Evolutionary conservation across 1,284 basidiomycete species (phyloP).

Genomic region (Fomes fomentarius): DNA sequence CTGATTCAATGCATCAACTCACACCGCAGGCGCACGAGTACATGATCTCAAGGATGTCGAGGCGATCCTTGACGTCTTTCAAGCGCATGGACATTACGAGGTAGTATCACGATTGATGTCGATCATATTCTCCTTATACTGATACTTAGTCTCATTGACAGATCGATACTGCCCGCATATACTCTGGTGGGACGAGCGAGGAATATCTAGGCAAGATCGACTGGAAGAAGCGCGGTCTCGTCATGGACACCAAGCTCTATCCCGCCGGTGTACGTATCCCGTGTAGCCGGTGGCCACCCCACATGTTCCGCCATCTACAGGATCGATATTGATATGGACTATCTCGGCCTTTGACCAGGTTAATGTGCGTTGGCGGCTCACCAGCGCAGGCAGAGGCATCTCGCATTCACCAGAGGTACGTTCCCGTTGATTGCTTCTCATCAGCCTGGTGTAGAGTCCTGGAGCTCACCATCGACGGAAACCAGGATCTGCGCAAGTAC

Average conservation of each 20-base stretch:
- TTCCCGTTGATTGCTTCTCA: neutral
- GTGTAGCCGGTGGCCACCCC: too few relatives aligned
- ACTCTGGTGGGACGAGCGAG: constrained; percentile 53
- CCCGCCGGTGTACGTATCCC: constrained; percentile 26
- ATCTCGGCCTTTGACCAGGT: too few relatives aligned
- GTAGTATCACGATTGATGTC: constrained; percentile 37
- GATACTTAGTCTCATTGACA: constrained; percentile 16
- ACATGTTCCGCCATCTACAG: neutral
- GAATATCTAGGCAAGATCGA: constrained; percentile 41
- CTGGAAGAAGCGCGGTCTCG: constrained; percentile 44
- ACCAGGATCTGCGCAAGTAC: constrained; percentile 45
- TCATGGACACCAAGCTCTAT: constrained; percentile 48
- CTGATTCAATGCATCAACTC: too few relatives aligned
- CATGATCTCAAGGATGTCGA: constrained; percentile 53
- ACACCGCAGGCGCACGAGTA: too few relatives aligned
- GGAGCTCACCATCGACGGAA: too few relatives aligned
- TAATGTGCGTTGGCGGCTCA: too few relatives aligned
- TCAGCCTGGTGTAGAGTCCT: too few relatives aligned
- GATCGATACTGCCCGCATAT: constrained; percentile 59
- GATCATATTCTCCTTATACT: neutral
- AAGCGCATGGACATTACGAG: constrained; percentile 58
- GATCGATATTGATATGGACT: too few relatives aligned
- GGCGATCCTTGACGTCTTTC: constrained; percentile 59
- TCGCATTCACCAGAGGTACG: constrained; percentile 25
- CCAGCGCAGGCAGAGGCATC: too few relatives aligned